A percentile compares a stretch with the other conserved stretches of the same genome.
phyloP scores from a whole-genome alignment of 2,329 filamentous ascomycete species.

The Penicillium expansum region DNA sequence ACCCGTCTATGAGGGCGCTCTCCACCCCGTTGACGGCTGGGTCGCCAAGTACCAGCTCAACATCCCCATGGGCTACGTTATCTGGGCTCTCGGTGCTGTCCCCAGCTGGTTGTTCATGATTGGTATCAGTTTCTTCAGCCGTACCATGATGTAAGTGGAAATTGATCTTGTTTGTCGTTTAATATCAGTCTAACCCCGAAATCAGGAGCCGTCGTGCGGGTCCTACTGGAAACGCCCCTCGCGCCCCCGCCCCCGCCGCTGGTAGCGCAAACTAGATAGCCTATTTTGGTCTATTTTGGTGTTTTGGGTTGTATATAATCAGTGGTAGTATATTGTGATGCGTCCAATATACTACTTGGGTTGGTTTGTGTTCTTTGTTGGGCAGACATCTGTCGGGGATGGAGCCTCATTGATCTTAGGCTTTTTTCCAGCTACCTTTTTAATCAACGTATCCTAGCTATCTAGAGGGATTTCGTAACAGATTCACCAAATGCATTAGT shows the following conservation, averaged over 20 bases:
- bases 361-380: constrained; percentile 10
- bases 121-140: constrained; percentile 58
- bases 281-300: constrained; percentile 10
- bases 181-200: constrained; percentile 6
- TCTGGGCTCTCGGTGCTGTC: constrained; percentile 57
- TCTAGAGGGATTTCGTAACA: background rate
- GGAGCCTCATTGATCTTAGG: constrained; percentile 1
- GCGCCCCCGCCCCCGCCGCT: constrained; percentile 16
- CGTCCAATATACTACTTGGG: constrained; percentile 16
- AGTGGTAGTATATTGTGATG: constrained; percentile 17
- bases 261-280: constrained; percentile 24
- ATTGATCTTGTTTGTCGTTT: constrained; percentile 21
- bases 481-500: background rate
- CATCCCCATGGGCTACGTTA: constrained; percentile 55
- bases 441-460: constrained; percentile 5
- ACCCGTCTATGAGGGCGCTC: constrained; percentile 55
- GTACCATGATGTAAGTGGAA: constrained; percentile 59
- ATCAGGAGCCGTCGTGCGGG: constrained; percentile 29
- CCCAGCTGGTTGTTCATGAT: constrained; percentile 67
- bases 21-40: constrained; percentile 61
- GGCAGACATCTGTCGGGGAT: background rate
- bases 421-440: constrained; percentile 8
- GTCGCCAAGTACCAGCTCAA: constrained; percentile 54
- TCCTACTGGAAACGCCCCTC: constrained; percentile 15
- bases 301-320: constrained; percentile 36